phyloP scores from a whole-genome alignment of 371 early-diverging fungal genomes.

The Catenaria anguillulae region DNA sequence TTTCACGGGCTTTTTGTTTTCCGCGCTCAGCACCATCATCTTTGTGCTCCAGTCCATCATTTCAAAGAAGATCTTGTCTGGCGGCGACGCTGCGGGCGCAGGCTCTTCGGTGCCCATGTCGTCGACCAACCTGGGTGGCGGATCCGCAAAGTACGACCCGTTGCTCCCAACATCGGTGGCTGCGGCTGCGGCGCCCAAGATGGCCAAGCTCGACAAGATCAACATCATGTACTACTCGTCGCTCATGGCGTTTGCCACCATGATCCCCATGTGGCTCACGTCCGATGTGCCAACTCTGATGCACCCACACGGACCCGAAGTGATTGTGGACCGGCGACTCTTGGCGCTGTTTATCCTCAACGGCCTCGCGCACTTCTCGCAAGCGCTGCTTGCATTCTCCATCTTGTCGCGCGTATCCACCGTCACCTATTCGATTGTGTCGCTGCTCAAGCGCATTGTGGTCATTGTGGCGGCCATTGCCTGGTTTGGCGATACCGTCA shows the following conservation, averaged over 20 bases:
- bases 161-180: background rate
- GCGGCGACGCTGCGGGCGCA: background rate
- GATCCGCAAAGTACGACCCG: background rate
- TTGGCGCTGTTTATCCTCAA: slow-evolving; percentile 48
- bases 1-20: background rate
- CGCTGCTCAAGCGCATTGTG: slow-evolving; percentile 73
- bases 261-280: slow-evolving; percentile 68
- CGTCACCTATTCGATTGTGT: slow-evolving; percentile 75
- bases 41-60: slow-evolving; percentile 74
- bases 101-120: background rate
- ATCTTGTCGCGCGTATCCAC: slow-evolving; percentile 61
- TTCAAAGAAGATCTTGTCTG: slow-evolving; percentile 48
- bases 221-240: slow-evolving; percentile 66
- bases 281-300: slow-evolving; percentile 35
- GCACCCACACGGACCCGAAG: slow-evolving; percentile 9
- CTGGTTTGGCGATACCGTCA: slow-evolving; percentile 64
- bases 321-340: slow-evolving; percentile 16
- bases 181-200: background rate
- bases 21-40: slow-evolving; percentile 40
- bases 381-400: slow-evolving; percentile 64
- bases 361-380: slow-evolving; percentile 60
- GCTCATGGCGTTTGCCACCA: slow-evolving; percentile 44
- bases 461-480: slow-evolving; percentile 71
- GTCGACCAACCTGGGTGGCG: background rate
- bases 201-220: slow-evolving; percentile 63